phyloP scores from a whole-genome alignment of 208 protist genomes.

The Leishmania braziliensis region DNA sequence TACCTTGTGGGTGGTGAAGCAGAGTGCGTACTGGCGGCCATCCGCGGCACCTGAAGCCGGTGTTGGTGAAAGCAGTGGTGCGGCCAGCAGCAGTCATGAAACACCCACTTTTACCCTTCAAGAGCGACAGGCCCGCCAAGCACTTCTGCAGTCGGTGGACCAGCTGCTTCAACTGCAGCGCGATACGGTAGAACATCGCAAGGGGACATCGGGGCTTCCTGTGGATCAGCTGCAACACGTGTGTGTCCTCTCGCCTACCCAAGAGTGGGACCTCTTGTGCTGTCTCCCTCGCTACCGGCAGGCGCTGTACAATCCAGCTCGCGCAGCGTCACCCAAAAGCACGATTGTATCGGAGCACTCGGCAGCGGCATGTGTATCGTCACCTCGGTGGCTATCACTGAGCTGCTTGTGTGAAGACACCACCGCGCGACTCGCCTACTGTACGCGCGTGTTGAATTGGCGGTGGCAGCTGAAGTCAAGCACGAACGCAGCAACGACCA shows the following conservation, averaged over 20 bases:
- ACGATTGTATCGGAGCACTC: not conserved
- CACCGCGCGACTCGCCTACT: slow-evolving; percentile 48
- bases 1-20: slow-evolving; percentile 54
- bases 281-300: slow-evolving; percentile 34
- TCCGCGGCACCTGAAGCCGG: not conserved
- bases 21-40: slow-evolving; percentile 45
- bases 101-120: slow-evolving; percentile 46
- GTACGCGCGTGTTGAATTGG: slow-evolving; percentile 29
- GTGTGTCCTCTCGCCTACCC: slow-evolving; percentile 26
- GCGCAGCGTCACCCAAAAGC: not conserved
- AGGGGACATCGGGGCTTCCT: not conserved
- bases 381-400: slow-evolving; percentile 39
- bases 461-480: not conserved
- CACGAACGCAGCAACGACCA: not conserved
- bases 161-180: slow-evolving; percentile 59
- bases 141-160: slow-evolving; percentile 56
- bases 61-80: not conserved
- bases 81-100: not conserved
- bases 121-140: slow-evolving; percentile 61
- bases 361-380: not conserved
- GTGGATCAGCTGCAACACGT: slow-evolving; percentile 9
- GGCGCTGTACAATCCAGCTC: not conserved
- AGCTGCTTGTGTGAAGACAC: slow-evolving; percentile 44
- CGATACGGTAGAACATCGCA: slow-evolving; percentile 11
- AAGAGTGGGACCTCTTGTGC: slow-evolving; percentile 74